Percentiles rank a stretch among this genome's conserved stretches.
These are phyloP conservation scores for Entomortierella chlamydospora DNA, from an alignment of 192 early-diverging fungal genomes.

Conservation along the genomic window DNA sequence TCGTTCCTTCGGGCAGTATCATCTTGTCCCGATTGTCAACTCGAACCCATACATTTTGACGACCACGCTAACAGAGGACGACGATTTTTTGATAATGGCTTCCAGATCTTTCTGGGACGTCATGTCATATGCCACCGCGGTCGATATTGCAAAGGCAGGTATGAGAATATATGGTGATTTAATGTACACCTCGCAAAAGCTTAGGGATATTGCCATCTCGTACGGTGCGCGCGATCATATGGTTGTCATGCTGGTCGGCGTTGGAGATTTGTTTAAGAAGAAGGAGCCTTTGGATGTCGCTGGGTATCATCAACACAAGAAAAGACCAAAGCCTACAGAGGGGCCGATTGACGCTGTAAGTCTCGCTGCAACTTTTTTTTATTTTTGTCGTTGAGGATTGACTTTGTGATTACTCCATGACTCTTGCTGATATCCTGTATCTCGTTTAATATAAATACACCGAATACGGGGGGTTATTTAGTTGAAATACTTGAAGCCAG, in stretches of 20 bases:
- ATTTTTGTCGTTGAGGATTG: not conserved
- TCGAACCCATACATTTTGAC: slow-evolving; percentile 84
- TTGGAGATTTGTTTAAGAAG: slow-evolving; percentile 81
- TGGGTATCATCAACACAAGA: slow-evolving; percentile 51
- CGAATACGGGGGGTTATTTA: too few species aligned
- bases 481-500: slow-evolving; percentile 68
- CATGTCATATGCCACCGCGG: slow-evolving; percentile 83
- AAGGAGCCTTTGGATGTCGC: slow-evolving; percentile 30
- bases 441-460: too few species aligned
- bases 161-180: slow-evolving; percentile 67
- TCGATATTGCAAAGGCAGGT: slow-evolving; percentile 86
- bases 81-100: slow-evolving; percentile 85
- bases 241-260: slow-evolving; percentile 92
- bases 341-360: slow-evolving; percentile 69
- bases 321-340: slow-evolving; percentile 58
- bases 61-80: slow-evolving; percentile 81
- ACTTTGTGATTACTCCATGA: too few species aligned
- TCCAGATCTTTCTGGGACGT: slow-evolving; percentile 82
- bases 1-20: slow-evolving; percentile 91
- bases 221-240: slow-evolving; percentile 82
- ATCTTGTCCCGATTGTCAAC: slow-evolving; percentile 84
- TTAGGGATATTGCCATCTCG: slow-evolving; percentile 89
- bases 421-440: too few species aligned
- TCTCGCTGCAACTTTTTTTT: slow-evolving; percentile 2
- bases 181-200: slow-evolving; percentile 81